Evolutionary conservation across 345 rosid species (phyloP).

Genomic region (Pelargonium nanum): DNA sequence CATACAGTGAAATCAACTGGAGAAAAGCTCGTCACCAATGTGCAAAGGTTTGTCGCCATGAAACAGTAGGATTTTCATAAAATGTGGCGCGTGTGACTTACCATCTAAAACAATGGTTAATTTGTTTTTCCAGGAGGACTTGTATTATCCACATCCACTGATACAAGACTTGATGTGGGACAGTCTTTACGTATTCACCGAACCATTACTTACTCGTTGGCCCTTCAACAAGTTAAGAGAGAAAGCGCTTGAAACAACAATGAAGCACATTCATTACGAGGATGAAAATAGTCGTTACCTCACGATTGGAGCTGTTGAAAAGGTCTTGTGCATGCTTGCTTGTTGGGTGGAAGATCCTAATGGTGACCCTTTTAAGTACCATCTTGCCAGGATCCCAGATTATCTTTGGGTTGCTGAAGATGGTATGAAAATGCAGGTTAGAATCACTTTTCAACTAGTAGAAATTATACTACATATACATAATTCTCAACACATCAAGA

Average conservation of each 20-base stretch:
- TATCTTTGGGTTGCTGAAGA: constrained; percentile 62
- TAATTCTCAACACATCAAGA: too few relatives aligned
- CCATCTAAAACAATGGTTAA: too few relatives aligned
- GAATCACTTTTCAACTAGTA: background rate
- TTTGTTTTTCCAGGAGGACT: constrained; percentile 25
- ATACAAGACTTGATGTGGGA: constrained; percentile 36
- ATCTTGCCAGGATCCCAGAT: constrained; percentile 43
- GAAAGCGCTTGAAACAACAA: constrained; percentile 25
- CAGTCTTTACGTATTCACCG: constrained; percentile 19
- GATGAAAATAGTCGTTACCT: constrained; percentile 33
- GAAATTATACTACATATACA: background rate
- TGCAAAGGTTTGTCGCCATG: constrained; percentile 13
- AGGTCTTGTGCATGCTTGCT: constrained; percentile 49
- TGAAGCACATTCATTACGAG: constrained; percentile 32
- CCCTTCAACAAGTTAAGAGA: constrained; percentile 27
- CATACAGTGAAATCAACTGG: constrained; percentile 21
- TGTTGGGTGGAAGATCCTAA: constrained; percentile 68
- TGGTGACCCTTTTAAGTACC: constrained; percentile 41
- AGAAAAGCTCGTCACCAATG: constrained; percentile 19
- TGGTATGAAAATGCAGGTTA: constrained; percentile 56
- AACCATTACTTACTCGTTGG: constrained; percentile 38
- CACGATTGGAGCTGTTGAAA: constrained; percentile 33
- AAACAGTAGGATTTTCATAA: too few relatives aligned
- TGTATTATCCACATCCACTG: constrained; percentile 31
- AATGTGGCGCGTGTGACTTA: too few relatives aligned